Base-by-base conservation (phyloP, 257 asterid species). In the Solanum chiquidenum region DNA sequence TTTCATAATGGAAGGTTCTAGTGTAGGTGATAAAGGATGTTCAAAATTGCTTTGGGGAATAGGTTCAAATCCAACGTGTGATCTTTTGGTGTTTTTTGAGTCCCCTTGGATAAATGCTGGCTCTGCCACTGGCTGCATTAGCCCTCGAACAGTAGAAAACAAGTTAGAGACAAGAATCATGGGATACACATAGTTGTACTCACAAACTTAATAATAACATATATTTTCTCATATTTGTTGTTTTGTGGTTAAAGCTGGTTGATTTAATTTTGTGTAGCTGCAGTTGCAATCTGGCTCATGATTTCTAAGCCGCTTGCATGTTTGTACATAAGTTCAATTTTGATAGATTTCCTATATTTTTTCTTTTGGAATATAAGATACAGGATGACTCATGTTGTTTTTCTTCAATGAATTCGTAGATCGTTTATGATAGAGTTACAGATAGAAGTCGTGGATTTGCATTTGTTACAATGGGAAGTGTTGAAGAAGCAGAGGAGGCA, bases 381-480 rank as follows among this genome's bases (percentile, higher is more conserved):
- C 29, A 46, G 68, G n/a, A 12, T 29, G 35, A 18, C 85, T 80
- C 27, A 80, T 44, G 68, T 80, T 80, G 27, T n/a, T 29, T 84
- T 74, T 79, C 11, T 79, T 62, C 80, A 23, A 85, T 49, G 69
- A 13, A 66, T 88, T 87, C 44, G 13, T 86, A 97, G 99, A 88
- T 97, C 88, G 93, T 97, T 34, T 97, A 93, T 86, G 97, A 93
- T 69, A 94, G 94, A 90, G 96, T 94, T 40, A 97, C 99, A 6
- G 98, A 92, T 82, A 95, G 99, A 91, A 97, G 99, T 75, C 93
- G 99, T 27, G 99, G 99, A 71, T 97, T 97, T 73, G 95, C 96
- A 27, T 97, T 97, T 91, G 96, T 96, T 76, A 95, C 98, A 12
- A 95, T 97, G 99, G 94, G 93, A 86, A 94, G 90, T 58, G 92